Evolutionary conservation across 2,329 filamentous ascomycete genomes (phyloP).

Genomic region (Apiospora pterosperma): DNA sequence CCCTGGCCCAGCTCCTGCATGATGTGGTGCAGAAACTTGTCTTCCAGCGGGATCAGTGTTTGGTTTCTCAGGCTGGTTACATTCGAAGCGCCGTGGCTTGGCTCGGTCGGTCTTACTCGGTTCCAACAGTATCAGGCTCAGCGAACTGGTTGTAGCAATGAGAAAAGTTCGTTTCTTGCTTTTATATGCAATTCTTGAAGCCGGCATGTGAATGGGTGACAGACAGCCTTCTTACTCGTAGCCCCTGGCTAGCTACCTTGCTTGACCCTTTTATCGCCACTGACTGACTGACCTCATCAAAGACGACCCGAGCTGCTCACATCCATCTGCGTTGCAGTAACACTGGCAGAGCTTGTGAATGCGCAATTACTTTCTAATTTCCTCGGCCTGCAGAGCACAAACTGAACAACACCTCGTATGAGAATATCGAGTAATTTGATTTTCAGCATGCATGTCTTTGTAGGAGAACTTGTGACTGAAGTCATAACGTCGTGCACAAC

Average conservation of each 20-base stretch:
- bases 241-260: neutral
- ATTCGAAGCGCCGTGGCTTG: neutral
- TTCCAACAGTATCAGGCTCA: neutral
- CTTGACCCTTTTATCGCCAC: neutral
- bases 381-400: neutral
- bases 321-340: neutral
- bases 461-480: neutral
- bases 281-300: neutral
- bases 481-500: neutral
- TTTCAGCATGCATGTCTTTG: neutral
- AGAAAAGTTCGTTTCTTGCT: constrained; percentile 1
- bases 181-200: neutral
- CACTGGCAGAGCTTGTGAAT: neutral
- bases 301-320: neutral
- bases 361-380: neutral
- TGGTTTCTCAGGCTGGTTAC: neutral
- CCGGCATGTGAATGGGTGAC: neutral
- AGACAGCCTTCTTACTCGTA: neutral
- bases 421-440: neutral
- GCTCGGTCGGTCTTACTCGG: neutral
- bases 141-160: neutral
- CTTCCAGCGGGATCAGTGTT: neutral
- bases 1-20: constrained; percentile 30
- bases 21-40: neutral
- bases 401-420: no score